phyloP scores from a whole-genome alignment of 148 eudicot genomes.

The Rhododendron henanense region DNA sequence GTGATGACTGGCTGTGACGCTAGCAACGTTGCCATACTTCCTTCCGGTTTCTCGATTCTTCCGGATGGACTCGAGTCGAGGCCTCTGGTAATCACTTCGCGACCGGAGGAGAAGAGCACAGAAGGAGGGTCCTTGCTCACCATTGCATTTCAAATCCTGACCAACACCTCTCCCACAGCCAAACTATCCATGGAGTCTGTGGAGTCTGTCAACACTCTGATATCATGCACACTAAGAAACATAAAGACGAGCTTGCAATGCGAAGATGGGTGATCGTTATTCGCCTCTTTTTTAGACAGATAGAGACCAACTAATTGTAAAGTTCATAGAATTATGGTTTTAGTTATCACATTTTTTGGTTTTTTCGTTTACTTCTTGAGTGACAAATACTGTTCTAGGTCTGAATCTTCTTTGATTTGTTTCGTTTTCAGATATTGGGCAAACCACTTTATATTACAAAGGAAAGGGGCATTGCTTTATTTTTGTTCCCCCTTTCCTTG shows the following conservation, averaged over 20 bases:
- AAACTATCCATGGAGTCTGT: constrained; percentile 62
- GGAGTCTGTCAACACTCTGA: constrained; percentile 64
- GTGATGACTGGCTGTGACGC: constrained; percentile 95
- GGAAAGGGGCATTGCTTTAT: not conserved
- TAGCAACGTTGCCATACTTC: constrained; percentile 55
- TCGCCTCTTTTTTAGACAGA: constrained; percentile 8
- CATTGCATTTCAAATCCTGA: constrained; percentile 70
- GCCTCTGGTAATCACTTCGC: constrained; percentile 70
- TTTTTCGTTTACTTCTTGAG: constrained; percentile 5
- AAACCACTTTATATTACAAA: too few species aligned
- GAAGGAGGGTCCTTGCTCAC: constrained; percentile 93
- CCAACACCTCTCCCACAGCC: constrained; percentile 59
- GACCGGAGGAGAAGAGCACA: constrained; percentile 55
- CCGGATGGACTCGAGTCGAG: constrained; percentile 84
- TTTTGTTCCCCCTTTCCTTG: not conserved
- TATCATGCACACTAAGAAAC: constrained; percentile 58
- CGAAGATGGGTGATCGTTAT: constrained; percentile 50
- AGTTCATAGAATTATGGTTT: constrained; percentile 7
- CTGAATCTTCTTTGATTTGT: not conserved
- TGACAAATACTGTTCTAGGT: not conserved
- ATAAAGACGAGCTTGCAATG: constrained; percentile 80
- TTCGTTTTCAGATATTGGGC: not conserved
- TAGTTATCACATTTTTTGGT: constrained; percentile 3
- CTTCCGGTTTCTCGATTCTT: constrained; percentile 87
- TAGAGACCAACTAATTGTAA: constrained; percentile 18